Percentiles rank a stretch among this genome's conserved stretches.
Conservation (phyloP, 805 yeast genomes). For the Metschnikowia colocasiae region DNA sequence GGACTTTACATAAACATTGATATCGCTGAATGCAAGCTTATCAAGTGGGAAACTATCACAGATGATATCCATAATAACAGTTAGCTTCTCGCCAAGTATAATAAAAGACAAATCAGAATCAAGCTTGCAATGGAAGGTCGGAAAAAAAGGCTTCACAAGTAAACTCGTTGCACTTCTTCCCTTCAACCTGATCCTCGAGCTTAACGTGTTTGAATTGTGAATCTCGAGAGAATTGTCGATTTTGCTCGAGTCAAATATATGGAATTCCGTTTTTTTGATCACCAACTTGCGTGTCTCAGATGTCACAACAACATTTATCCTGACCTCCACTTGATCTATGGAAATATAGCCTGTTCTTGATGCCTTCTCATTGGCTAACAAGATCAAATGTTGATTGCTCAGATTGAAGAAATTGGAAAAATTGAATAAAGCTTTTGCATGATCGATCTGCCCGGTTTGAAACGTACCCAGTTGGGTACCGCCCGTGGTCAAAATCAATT, state of each 20-base stretch:
- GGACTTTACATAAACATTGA: constrained; percentile 22
- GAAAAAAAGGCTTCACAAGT: constrained; percentile 21
- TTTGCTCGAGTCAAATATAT: neutral
- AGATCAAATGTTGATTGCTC: constrained; percentile 8
- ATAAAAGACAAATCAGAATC: constrained; percentile 13
- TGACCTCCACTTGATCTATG: constrained; percentile 17
- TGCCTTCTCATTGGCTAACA: constrained; percentile 23
- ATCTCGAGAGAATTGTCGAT: constrained; percentile 6
- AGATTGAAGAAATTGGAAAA: constrained; percentile 5
- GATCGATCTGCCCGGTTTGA: constrained; percentile 1
- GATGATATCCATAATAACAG: constrained; percentile 20
- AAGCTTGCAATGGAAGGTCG: constrained; percentile 20
- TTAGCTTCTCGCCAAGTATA: constrained; percentile 31
- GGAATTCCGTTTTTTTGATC: constrained; percentile 5
- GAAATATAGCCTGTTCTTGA: constrained; percentile 23
- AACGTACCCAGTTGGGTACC: constrained; percentile 7
- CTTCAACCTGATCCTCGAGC: constrained; percentile 4
- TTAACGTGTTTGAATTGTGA: neutral
- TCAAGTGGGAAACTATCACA: constrained; percentile 16
- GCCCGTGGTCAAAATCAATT: neutral
- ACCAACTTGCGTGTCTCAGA: neutral
- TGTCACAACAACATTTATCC: constrained; percentile 9
- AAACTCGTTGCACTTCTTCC: constrained; percentile 10
- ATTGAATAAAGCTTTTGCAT: constrained; percentile 6
- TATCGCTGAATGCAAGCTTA: constrained; percentile 18